Base-by-base conservation (phyloP, 805 yeast species). In the Komagataella pastoris region DNA sequence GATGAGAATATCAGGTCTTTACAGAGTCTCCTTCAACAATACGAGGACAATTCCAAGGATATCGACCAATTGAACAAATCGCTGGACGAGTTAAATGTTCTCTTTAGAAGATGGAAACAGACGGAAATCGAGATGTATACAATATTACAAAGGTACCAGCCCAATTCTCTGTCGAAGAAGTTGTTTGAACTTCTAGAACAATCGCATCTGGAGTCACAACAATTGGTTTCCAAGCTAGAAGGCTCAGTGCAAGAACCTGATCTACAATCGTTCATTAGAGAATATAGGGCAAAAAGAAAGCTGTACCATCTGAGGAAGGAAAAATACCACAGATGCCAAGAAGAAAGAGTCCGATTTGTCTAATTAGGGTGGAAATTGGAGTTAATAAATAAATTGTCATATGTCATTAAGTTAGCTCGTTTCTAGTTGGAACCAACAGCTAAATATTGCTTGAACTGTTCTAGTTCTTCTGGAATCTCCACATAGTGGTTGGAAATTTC, bases 241-340 rank as follows among this genome's bases (percentile, higher is more conserved):
- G 40, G 14, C 4, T 14, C 40, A 10, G 40, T 30, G 40, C 40
- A 30, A 30, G 40, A 30, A 30, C 14, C 40, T 8, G 40, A 30
- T 30, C 40, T 30, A 14, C 40, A 30, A n/a, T 30, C 40, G 14
- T 75, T 79, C 57, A 63, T 80, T 10, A 56, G 59, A 14, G 61
- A 62, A n/a, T 80, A 76, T 58, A 61, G 67, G 49, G 55, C 54
- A 2, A 69, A 67, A 45, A 65, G 83, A 49, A 67, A 67, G 19
- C 55, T 63, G 30, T 78, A 67, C 57, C 76, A 79, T 59, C 48
- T 72, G 47, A 62, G 73, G 45, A 68, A 67, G 49, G 82, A 78
- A 57, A 71, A 76, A 57, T 58, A 75, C 48, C 67, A 67, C 44
- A 68, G 82, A 24, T 68, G 81, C 68, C 60, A 62, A 50, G 75